Conservation (phyloP, 2,329 filamentous ascomycete species). For the Paecilomyces niveus region DNA sequence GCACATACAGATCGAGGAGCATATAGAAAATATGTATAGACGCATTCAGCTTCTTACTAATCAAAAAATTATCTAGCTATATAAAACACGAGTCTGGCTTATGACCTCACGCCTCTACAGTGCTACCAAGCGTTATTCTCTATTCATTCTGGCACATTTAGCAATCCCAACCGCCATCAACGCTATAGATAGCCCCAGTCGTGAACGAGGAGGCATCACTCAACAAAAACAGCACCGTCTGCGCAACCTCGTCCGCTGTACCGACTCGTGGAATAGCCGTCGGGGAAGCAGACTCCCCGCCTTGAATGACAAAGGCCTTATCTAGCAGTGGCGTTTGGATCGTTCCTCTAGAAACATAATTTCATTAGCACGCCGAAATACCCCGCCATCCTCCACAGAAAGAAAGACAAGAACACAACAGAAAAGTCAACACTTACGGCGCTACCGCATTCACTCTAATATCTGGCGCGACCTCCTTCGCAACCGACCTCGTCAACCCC, state of each 20-base stretch:
- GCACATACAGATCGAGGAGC: not conserved
- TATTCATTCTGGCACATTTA: not conserved
- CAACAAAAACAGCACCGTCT: conserved; percentile 43
- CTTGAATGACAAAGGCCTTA: conserved; percentile 17
- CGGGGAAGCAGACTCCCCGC: conserved; percentile 5
- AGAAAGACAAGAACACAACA: not conserved
- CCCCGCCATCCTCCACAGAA: not conserved
- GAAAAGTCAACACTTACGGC: conserved; percentile 26
- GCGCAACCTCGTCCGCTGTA: conserved; percentile 31
- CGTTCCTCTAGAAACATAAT: conserved; percentile 15
- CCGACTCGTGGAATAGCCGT: conserved; percentile 21
- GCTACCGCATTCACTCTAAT: conserved; percentile 37
- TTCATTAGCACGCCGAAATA: not conserved
- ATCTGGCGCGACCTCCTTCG: conserved; percentile 27
- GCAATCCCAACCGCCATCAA: conserved; percentile 42
- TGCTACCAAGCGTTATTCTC: not conserved
- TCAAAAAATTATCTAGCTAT: not conserved
- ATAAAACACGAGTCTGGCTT: not conserved
- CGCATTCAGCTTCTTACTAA: not conserved
- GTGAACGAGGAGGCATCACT: conserved; percentile 41
- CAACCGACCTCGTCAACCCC: conserved; percentile 29
- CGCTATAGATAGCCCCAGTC: conserved; percentile 38
- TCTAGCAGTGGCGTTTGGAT: conserved; percentile 29
- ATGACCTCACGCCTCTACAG: not conserved
- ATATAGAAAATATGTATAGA: not conserved